Percentiles rank a stretch among this genome's conserved stretches.
Conservation (phyloP, 139 green algal species). For the Ettlia oleoabundans region DNA sequence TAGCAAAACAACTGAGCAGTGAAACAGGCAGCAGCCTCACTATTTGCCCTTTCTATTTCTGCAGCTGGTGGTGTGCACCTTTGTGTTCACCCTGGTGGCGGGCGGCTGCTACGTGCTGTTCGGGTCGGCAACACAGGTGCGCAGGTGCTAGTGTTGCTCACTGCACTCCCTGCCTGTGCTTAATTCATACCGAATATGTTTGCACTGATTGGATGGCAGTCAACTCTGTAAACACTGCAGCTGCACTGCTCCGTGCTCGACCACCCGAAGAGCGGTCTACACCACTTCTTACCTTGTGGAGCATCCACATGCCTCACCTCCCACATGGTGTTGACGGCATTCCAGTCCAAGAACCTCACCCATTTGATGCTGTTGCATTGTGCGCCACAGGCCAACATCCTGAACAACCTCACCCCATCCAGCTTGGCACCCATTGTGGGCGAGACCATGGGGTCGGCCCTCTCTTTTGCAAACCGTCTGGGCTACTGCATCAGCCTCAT, state of each 20-base stretch:
- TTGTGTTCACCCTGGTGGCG: conserved; percentile 43
- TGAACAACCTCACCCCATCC: conserved; percentile 43
- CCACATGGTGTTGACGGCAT: no score
- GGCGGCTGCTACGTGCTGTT: conserved; percentile 40
- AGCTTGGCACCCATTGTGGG: conserved; percentile 25
- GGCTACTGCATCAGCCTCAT: conserved; percentile 50
- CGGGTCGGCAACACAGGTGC: conserved; percentile 22
- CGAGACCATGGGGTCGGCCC: not conserved
- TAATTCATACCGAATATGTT: no score
- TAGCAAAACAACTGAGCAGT: not conserved
- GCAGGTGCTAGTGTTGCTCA: no score
- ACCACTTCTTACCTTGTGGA: no score
- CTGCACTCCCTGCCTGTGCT: no score
- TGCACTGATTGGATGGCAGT: no score
- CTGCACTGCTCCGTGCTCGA: no score
- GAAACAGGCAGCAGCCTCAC: not conserved
- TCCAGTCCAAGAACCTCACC: not conserved
- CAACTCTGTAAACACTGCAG: no score
- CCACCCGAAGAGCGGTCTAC: no score
- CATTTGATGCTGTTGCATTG: not conserved
- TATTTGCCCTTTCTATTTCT: no score
- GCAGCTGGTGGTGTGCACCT: conserved; percentile 40
- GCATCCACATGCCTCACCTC: no score
- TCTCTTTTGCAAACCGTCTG: conserved; percentile 36
- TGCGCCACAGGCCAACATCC: conserved; percentile 41